Evolutionary conservation across 2,329 filamentous ascomycete genomes (phyloP), one percentile per base, ranked within the genome.

Genomic region (Arachnomyces sp.): DNA sequence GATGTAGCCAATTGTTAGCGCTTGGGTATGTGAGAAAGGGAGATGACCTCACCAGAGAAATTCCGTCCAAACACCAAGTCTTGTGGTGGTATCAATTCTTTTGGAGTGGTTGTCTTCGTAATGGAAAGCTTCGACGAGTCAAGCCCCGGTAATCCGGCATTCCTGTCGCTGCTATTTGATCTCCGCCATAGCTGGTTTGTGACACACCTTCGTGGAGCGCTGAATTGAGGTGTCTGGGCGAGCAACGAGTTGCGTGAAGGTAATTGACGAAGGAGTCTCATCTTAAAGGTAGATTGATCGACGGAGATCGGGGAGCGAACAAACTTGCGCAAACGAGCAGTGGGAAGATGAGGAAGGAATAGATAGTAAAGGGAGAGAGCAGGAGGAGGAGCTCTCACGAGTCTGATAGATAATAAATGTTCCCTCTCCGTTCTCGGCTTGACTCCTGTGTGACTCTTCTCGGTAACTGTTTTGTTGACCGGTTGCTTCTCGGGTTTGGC

Each of bases 11-110:
- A 11, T 16, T 15, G 18, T 38, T 20, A 38, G 28, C 18, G 17
- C 33, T 25, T 8, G 12, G 8, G 28, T 15, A 28, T 14, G 28
- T 6, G 14, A 37, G n/a, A 11, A 13, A 13, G 12, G 28, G 38
- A 32, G 25, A 37, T 28, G 16, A 33, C 35, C 62, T 42, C 68
- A 89, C 87, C 88, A 55, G 92, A 94, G 65, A 98, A 98, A 36
- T 81, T 82, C 50, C 77, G 77, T 48, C 92, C 92, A 64, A 98
- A 98, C 48, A 96, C 72, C 40, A 98, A 79, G 48, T 93, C 80
- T 59, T 90, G 77, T 11, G 84, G 77, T 39, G 88, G 81, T 47
- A 75, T 72, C 40, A 90, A 71, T 20, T 74, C 61, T 65, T 90
- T 92, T 8, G 90, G 92, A 3, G 74, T 78, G 6, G 71, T 75